Conservation (phyloP, 177 flowering plant species). For the Vitis hybrid region DNA sequence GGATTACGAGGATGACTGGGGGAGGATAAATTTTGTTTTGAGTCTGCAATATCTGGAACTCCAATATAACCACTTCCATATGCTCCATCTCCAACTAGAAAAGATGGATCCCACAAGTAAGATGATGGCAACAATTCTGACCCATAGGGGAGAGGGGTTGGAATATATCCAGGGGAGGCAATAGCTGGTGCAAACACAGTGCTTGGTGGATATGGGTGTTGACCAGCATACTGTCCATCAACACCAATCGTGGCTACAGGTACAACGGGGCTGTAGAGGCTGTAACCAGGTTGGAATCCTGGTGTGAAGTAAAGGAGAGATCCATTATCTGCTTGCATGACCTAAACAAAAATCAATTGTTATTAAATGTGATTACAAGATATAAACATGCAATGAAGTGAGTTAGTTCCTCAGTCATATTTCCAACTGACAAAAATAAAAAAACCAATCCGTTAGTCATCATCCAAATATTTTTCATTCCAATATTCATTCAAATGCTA, state of each 20-base stretch:
- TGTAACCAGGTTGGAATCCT: slow-evolving; percentile 42
- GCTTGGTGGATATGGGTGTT: slow-evolving; percentile 32
- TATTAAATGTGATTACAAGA: too few species aligned
- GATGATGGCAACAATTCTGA: slow-evolving; percentile 36
- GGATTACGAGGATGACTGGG: slow-evolving; percentile 20
- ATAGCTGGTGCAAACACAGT: slow-evolving; percentile 34
- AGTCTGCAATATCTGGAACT: slow-evolving; percentile 21
- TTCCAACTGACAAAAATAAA: too few species aligned
- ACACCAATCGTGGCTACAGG: slow-evolving; percentile 38
- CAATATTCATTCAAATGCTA: too few species aligned
- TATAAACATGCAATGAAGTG: too few species aligned
- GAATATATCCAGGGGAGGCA: slow-evolving; percentile 36
- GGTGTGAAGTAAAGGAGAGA: slow-evolving; percentile 40
- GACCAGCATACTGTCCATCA: slow-evolving; percentile 48
- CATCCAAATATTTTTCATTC: too few species aligned
- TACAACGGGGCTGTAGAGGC: slow-evolving; percentile 31
- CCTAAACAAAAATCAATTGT: slow-evolving; percentile 24
- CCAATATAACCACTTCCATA: slow-evolving; percentile 30
- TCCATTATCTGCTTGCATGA: slow-evolving; percentile 50
- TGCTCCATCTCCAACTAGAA: slow-evolving; percentile 30
- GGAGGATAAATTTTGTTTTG: slow-evolving; percentile 28
- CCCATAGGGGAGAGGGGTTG: slow-evolving; percentile 34
- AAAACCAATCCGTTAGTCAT: too few species aligned
- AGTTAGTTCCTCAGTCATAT: too few species aligned
- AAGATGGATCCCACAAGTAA: slow-evolving; percentile 42